A percentile compares a stretch with the other conserved stretches of the same genome.
phyloP scores from a whole-genome alignment of 768 basidiomycete genomes.

The Leccinum subgranulosum region DNA sequence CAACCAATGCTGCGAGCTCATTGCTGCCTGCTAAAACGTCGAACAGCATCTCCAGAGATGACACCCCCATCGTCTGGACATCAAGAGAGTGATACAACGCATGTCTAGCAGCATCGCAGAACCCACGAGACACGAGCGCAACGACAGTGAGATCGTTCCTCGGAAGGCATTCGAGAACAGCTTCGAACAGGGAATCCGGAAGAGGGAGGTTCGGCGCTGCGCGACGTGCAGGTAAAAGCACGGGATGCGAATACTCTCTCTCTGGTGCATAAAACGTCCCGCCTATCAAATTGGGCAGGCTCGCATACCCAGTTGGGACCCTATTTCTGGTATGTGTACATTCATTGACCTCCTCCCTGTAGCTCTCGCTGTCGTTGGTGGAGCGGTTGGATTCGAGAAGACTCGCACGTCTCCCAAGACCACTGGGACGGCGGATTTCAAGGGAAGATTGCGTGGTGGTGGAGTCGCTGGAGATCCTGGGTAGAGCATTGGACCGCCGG shows the following conservation, averaged over 20 bases:
- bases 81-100: conserved; percentile 24
- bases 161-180: conserved; percentile 21
- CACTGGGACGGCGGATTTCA: conserved; percentile 32
- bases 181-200: conserved; percentile 17
- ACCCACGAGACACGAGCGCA: conserved; percentile 22
- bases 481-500: conserved; percentile 4
- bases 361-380: conserved; percentile 6
- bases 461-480: conserved; percentile 23
- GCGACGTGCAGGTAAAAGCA: background rate
- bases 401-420: conserved; percentile 30
- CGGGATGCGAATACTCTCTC: background rate
- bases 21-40: conserved; percentile 15
- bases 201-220: conserved; percentile 3
- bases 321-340: background rate
- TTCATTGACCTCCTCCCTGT: background rate
- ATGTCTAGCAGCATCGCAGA: conserved; percentile 22
- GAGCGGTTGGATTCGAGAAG: conserved; percentile 19
- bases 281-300: conserved; percentile 20
- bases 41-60: conserved; percentile 16
- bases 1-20: conserved; percentile 24
- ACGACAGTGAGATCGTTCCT: conserved; percentile 16
- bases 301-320: conserved; percentile 7
- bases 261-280: conserved; percentile 9
- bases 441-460: conserved; percentile 22
- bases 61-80: conserved; percentile 11